Conservation (phyloP, 176 grass and related monocot species). For the Eragrostis nindensis region DNA sequence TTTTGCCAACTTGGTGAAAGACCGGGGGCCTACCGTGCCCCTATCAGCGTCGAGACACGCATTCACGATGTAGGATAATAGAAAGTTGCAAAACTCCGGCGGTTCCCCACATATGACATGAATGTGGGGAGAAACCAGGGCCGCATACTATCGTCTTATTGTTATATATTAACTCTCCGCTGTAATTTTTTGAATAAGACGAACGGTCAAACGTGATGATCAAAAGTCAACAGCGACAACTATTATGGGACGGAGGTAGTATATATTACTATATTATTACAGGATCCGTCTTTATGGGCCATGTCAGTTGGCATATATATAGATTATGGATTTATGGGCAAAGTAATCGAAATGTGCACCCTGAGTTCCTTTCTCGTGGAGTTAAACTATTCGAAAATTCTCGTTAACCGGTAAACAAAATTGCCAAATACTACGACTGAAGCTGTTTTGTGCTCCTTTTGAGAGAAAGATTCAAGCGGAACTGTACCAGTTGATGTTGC, state of each 20-base stretch:
- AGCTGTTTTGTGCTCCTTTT: not conserved
- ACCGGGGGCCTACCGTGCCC: no score
- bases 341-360: not conserved
- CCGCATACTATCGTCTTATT: not conserved
- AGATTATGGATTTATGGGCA: no score
- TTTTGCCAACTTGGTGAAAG: not conserved
- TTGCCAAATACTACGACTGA: not conserved
- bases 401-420: not conserved
- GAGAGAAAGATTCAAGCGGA: not conserved
- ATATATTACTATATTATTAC: not conserved
- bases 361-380: not conserved
- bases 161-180: not conserved
- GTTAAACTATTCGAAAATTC: not conserved
- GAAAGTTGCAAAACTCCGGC: not conserved
- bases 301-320: not conserved
- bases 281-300: not conserved
- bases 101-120: not conserved
- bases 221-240: no score
- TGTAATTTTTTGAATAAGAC: no score
- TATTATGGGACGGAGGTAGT: no score
- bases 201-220: no score
- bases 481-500: not conserved
- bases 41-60: constrained; percentile 9
- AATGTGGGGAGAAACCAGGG: no score
- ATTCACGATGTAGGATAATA: not conserved